A percentile compares a stretch with the other conserved stretches of the same genome.
phyloP scores from a whole-genome alignment of 2,329 filamentous ascomycete genomes.

The Ophiocordyceps camponoti-saundersi region DNA sequence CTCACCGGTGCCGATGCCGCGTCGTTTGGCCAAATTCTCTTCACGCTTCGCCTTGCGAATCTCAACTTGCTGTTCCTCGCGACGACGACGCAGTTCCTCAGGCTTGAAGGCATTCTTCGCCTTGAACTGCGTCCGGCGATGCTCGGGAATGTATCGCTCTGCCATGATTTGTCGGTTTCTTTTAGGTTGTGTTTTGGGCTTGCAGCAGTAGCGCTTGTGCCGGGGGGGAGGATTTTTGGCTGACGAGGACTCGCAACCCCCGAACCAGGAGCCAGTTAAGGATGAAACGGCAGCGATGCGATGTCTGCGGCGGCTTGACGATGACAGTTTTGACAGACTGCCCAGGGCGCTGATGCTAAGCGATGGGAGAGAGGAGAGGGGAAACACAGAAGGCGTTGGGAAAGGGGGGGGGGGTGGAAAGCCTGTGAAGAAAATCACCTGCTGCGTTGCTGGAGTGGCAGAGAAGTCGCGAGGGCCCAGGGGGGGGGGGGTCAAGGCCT shows the following conservation, averaged over 20 bases:
- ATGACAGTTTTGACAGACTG: background rate
- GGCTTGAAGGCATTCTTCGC: conserved; percentile 98
- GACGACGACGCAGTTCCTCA: conserved; percentile 92
- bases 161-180: conserved; percentile 46
- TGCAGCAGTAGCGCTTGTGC: conserved; percentile 3
- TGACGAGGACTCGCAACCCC: conserved; percentile 2
- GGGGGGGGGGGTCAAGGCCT: conserved; percentile 1
- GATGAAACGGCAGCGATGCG: background rate
- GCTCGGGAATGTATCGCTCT: conserved; percentile 98
- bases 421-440: conserved; percentile 4
- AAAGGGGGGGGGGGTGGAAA: background rate
- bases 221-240: conserved; percentile 1
- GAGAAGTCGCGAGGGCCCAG: conserved; percentile 3
- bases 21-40: conserved; percentile 95
- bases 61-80: conserved; percentile 98
- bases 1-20: conserved; percentile 76
- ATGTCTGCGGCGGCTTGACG: background rate
- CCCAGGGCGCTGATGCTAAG: background rate
- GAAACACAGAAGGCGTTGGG: too few species aligned
- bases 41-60: conserved; percentile 98
- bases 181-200: conserved; percentile 6
- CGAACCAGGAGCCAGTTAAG: background rate
- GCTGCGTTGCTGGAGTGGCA: conserved; percentile 6
- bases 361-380: background rate
- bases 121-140: conserved; percentile 98